Percentiles rank a stretch among this genome's conserved stretches.
phyloP scores from a whole-genome alignment of 495 filamentous ascomycete species.

The Xylaria scruposa region DNA sequence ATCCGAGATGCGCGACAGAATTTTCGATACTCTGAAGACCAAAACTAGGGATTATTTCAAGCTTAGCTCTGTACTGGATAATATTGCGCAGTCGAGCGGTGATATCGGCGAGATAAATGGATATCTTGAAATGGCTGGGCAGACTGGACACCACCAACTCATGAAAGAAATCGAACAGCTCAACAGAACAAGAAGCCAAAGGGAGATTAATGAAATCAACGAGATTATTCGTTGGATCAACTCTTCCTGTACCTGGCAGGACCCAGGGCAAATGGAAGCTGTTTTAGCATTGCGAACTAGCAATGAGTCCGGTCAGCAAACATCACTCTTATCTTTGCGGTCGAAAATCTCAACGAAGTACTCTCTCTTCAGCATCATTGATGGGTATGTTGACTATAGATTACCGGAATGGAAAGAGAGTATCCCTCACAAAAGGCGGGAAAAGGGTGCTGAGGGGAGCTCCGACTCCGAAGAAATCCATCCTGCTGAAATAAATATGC shows the following conservation, averaged over 20 bases:
- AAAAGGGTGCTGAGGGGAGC: not conserved
- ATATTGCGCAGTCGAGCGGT: not conserved
- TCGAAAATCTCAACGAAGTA: not conserved
- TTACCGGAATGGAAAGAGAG: not conserved
- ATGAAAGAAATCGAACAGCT: not conserved
- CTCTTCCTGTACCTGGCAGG: not conserved
- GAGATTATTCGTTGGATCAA: not conserved
- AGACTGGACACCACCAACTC: not conserved
- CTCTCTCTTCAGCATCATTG: not conserved
- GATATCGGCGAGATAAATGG: not conserved
- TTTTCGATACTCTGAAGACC: not conserved
- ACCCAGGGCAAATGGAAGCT: not conserved
- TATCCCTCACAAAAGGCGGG: not conserved
- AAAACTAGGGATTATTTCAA: not conserved
- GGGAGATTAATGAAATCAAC: not conserved
- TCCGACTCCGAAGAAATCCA: not conserved
- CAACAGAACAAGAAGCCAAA: not conserved
- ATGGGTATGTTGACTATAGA: not conserved
- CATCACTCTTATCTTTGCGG: not conserved
- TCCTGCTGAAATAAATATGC: not conserved
- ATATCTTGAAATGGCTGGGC: not conserved
- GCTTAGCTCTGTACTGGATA: not conserved
- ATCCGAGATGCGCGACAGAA: not conserved
- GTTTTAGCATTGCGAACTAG: not conserved
- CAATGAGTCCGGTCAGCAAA: not conserved